Conservation (phyloP, 208 protist species). For the Trypanosoma avium region DNA sequence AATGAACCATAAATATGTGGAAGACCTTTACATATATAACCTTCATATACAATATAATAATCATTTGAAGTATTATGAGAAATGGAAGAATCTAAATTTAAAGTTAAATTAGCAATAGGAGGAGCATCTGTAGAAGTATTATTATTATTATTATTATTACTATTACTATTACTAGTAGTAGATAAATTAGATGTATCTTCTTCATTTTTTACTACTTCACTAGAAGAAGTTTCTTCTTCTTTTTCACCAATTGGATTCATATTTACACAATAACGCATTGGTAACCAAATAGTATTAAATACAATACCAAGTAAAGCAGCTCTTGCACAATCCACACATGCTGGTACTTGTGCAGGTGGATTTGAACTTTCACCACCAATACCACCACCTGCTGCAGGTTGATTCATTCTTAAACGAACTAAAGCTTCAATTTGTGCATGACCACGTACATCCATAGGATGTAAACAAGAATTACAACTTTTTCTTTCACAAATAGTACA, state of each 20-base stretch:
- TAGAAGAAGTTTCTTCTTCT: background rate
- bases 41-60: conserved; percentile 52
- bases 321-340: conserved; percentile 72
- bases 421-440: conserved; percentile 35
- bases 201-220: background rate
- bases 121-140: background rate
- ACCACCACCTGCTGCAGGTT: background rate
- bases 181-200: background rate
- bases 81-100: no score
- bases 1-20: conserved; percentile 82
- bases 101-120: no score
- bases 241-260: background rate
- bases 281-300: conserved; percentile 69
- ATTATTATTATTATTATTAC: background rate
- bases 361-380: conserved; percentile 27
- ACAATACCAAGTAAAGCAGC: conserved; percentile 42
- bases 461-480: conserved; percentile 62
- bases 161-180: background rate
- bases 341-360: conserved; percentile 38
- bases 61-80: background rate
- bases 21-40: conserved; percentile 58
- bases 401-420: background rate
- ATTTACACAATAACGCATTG: conserved; percentile 39
- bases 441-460: conserved; percentile 42
- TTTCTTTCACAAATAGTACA: conserved; percentile 69